phyloP scores from a whole-genome alignment of 2,329 filamentous ascomycete genomes.

The Fusarium cyanostomum region DNA sequence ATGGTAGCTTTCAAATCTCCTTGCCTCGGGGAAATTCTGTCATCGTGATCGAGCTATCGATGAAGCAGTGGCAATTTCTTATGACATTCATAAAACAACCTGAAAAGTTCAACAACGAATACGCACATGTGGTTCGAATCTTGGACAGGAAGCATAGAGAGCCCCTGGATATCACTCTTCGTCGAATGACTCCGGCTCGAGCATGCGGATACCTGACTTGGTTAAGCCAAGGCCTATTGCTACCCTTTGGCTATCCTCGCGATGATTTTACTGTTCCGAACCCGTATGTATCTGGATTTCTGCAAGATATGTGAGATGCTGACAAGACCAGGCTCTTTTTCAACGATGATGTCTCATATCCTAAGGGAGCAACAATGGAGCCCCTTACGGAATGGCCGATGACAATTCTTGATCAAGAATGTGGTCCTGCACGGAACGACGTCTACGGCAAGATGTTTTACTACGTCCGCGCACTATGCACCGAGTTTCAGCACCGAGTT shows the following conservation, averaged over 20 bases:
- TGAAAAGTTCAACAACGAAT: too few relatives aligned
- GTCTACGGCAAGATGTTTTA: constrained; percentile 45
- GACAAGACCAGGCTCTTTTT: constrained; percentile 30
- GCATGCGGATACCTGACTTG: constrained; percentile 28
- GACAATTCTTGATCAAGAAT: constrained; percentile 32
- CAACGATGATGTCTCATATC: neutral
- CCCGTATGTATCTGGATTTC: constrained; percentile 34
- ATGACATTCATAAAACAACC: neutral
- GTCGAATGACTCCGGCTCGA: constrained; percentile 33
- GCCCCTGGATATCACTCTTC: neutral
- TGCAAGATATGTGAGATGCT: neutral
- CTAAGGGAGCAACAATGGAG: constrained; percentile 26
- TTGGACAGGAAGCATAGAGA: constrained; percentile 21
- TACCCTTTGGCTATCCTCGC: constrained; percentile 37
- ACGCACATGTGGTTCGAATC: neutral
- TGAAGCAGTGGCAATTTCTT: constrained; percentile 13
- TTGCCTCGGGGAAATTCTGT: neutral
- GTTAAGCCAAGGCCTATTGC: constrained; percentile 35
- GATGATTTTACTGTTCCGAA: constrained; percentile 25
- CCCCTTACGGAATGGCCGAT: constrained; percentile 45
- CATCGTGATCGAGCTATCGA: constrained; percentile 10
- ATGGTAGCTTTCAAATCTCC: neutral
- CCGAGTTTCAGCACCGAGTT: constrained; percentile 33
- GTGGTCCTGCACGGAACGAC: constrained; percentile 33
- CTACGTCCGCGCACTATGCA: constrained; percentile 36